Conservation (phyloP, 352 stramenopile species). For the Pilasporangium apinafurcum region DNA sequence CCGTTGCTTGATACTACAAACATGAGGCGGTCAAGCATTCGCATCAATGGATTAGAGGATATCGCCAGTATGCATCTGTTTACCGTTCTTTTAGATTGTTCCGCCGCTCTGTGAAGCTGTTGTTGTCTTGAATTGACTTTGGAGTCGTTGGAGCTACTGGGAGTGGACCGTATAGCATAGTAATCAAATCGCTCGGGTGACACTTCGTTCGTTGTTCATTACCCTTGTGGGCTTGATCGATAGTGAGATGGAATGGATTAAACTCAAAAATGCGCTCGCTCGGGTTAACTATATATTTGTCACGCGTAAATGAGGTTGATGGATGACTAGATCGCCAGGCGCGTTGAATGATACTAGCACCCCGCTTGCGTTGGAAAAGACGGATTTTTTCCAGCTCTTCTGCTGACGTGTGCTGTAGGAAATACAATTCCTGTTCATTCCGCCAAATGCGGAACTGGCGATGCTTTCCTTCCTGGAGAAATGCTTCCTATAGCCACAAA, state of each 20-base stretch:
- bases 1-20: constrained; percentile 11
- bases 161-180: constrained; percentile 4
- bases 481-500: constrained; percentile 22
- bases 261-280: constrained; percentile 23
- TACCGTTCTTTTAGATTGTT: constrained; percentile 24
- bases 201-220: background rate
- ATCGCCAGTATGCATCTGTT: background rate
- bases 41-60: background rate
- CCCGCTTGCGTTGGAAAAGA: constrained; percentile 31
- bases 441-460: constrained; percentile 47
- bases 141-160: background rate
- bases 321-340: constrained; percentile 19
- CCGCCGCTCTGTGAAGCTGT: constrained; percentile 15
- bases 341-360: constrained; percentile 34
- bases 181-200: background rate
- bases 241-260: constrained; percentile 17
- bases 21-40: too few relatives aligned
- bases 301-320: background rate
- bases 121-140: background rate
- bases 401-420: constrained; percentile 50
- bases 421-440: constrained; percentile 61
- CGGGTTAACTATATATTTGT: constrained; percentile 2
- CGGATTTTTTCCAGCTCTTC: constrained; percentile 35
- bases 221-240: background rate
- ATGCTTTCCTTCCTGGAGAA: constrained; percentile 29